These are phyloP conservation scores for Amphicarpaea edgeworthii DNA, from an alignment of 306 rosid genomes.

Conservation along the genomic window DNA sequence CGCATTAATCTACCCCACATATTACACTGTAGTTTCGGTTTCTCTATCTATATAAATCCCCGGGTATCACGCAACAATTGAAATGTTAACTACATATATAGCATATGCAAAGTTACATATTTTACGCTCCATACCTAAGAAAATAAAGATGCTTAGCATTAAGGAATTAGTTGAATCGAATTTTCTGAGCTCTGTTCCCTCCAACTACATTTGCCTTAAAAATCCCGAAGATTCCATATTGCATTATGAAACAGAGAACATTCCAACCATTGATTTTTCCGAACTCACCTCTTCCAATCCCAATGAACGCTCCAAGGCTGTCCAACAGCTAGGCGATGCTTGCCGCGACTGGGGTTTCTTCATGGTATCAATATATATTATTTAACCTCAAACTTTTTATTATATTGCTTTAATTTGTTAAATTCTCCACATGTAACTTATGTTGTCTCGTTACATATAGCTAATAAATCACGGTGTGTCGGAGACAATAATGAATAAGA, in stretches of 20 bases:
- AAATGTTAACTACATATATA: no score
- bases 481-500: constrained; percentile 49
- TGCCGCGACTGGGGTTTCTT: constrained; percentile 72
- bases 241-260: constrained; percentile 1
- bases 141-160: constrained; percentile 32
- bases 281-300: constrained; percentile 49
- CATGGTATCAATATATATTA: constrained; percentile 40
- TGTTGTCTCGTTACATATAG: constrained; percentile 30
- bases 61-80: no score
- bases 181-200: constrained; percentile 43
- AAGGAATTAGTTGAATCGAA: constrained; percentile 54
- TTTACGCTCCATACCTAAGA: no score
- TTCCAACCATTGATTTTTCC: constrained; percentile 60
- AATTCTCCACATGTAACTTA: neutral
- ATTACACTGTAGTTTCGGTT: no score
- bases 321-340: constrained; percentile 52
- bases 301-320: constrained; percentile 36
- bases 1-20: no score
- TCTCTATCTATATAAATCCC: no score
- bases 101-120: no score
- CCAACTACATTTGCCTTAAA: constrained; percentile 40
- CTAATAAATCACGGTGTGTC: constrained; percentile 64
- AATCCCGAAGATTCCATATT: neutral
- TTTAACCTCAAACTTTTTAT: neutral
- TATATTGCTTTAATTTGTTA: neutral